Evolutionary conservation across 2,329 filamentous ascomycete genomes (phyloP).

Genomic region (Penicillium sp.): DNA sequence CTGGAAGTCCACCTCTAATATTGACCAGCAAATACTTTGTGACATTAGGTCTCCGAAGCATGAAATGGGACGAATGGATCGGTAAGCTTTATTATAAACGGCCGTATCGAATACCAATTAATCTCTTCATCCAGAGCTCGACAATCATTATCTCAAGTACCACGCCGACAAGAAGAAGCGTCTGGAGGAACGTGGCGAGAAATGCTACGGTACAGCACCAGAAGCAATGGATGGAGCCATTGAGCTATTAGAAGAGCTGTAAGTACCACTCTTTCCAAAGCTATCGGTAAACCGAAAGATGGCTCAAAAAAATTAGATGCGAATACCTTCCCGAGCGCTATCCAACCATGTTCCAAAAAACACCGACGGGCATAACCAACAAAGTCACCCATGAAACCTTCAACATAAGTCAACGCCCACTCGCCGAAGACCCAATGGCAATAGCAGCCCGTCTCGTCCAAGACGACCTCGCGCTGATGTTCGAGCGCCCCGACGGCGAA

Average conservation of each 20-base stretch:
- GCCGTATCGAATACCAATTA: not conserved
- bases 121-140: slow-evolving; percentile 57
- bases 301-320: slow-evolving; percentile 28
- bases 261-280: slow-evolving; percentile 13
- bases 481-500: slow-evolving; percentile 71
- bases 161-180: slow-evolving; percentile 69
- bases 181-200: slow-evolving; percentile 63
- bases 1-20: not conserved
- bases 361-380: slow-evolving; percentile 66
- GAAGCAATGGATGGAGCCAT: slow-evolving; percentile 69
- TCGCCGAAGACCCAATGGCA: slow-evolving; percentile 75
- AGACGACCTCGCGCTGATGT: slow-evolving; percentile 82
- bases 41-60: slow-evolving; percentile 72
- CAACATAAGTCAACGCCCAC: slow-evolving; percentile 62
- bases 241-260: slow-evolving; percentile 73
- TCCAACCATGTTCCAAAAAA: slow-evolving; percentile 66
- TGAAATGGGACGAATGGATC: slow-evolving; percentile 74
- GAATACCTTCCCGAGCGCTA: slow-evolving; percentile 73
- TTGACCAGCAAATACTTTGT: slow-evolving; percentile 61
- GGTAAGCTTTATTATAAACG: slow-evolving; percentile 24
- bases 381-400: slow-evolving; percentile 69
- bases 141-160: slow-evolving; percentile 72
- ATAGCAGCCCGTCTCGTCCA: slow-evolving; percentile 71
- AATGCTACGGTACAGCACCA: slow-evolving; percentile 67
- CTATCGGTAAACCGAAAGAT: not conserved